Evolutionary conservation across 495 filamentous ascomycete species (phyloP), one percentile per base, ranked within the genome.

Genomic region (Tetracladium marchalianum): DNA sequence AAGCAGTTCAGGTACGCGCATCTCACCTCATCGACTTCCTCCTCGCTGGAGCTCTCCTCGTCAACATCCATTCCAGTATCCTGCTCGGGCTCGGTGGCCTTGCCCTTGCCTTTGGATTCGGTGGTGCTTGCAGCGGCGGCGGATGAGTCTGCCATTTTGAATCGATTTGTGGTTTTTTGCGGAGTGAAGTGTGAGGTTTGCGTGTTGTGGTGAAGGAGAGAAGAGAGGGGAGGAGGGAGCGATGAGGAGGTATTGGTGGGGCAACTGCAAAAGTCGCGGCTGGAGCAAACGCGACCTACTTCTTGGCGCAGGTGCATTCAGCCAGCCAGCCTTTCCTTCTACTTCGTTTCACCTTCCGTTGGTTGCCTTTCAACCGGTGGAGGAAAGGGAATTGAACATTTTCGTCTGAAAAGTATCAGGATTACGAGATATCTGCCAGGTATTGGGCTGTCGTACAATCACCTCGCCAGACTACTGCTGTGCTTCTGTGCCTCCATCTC

Each of bases 51-150:
- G 39, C 78, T 77, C 33, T 75, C 78, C 31, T 83, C 82, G 46
- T 87, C 81, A 22, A 33, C 48, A 15, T 72, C 78, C 76, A 83
- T 81, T 64, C 70, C 74, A 59, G 73, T 59, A 37, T 87, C 83
- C 46, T 75, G 68, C 18, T 56, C 57, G 40, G 65, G 53, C 49
- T 69, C 44, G 57, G 70, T 56, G 10, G 60, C 59, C 39, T 54
- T 44, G 24, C 70, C 77, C 55, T 80, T 73, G 53, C 80, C 83
- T 68, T 89, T 89, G 56, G 22, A 27, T 27, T 3, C 73, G 49
- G 44, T 13, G 38, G 42, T 37, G 18, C 43, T 53, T 39, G 54
- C 41, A 32, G 59, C 59, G 41, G 61, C 47, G 50, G 62, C 61
- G 63, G 66, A 68, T 43, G 65, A 50, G 36, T 63, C 52, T 45